phyloP scores from a whole-genome alignment of 2,329 filamentous ascomycete species.

The Pezicula neosporulosa region DNA sequence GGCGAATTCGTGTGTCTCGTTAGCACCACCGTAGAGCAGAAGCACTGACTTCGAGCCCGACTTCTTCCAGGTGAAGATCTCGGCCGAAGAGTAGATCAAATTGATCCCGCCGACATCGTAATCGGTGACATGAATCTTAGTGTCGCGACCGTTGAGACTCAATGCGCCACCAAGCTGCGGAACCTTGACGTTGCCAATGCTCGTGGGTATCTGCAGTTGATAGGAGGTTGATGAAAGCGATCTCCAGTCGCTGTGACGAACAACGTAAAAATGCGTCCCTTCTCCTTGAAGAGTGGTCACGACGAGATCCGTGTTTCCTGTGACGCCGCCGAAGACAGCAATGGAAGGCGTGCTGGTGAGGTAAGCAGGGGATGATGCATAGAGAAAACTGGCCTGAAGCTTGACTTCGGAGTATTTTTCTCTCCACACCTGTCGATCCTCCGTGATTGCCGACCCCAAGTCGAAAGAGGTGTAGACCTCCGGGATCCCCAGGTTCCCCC shows the following conservation, averaged over 20 bases:
- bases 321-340: constrained; percentile 38
- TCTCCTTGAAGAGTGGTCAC: constrained; percentile 54
- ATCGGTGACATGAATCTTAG: constrained; percentile 64
- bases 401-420: constrained; percentile 82
- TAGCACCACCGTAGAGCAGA: constrained; percentile 59
- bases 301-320: constrained; percentile 46
- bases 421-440: constrained; percentile 63
- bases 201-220: constrained; percentile 53
- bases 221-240: too few relatives aligned
- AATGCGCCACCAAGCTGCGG: constrained; percentile 56
- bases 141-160: constrained; percentile 59
- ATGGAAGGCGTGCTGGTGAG: constrained; percentile 56
- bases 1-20: constrained; percentile 61
- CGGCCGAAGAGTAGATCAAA: constrained; percentile 65
- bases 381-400: constrained; percentile 70
- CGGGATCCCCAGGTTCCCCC: constrained; percentile 73
- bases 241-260: constrained; percentile 65
- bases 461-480: constrained; percentile 60
- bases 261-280: constrained; percentile 59
- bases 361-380: constrained; percentile 69
- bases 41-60: constrained; percentile 56
- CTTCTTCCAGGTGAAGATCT: constrained; percentile 68
- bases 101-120: constrained; percentile 57
- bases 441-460: constrained; percentile 60
- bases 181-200: constrained; percentile 51